Evolutionary conservation across 192 early-diverging fungal genomes (phyloP), one percentile per base, ranked within the genome.

Genomic region (Kickxella alabastrina): DNA sequence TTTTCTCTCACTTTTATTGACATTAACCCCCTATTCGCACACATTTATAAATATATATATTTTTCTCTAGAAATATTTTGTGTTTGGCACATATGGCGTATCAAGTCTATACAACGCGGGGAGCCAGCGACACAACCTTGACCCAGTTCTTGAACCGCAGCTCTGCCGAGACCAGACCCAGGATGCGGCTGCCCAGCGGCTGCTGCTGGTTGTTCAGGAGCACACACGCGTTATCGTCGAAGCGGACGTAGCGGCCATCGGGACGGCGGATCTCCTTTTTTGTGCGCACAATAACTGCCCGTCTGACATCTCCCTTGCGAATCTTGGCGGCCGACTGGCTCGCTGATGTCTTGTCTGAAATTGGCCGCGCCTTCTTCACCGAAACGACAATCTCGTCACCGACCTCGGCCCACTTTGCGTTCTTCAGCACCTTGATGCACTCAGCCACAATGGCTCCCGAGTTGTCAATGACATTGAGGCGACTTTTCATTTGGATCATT

Each of bases 141-240:
- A 91, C 85, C 92, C 92, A 95, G 59, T 89, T 85, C 83, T 95
- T 96, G 77, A 87, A 86, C 57, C 92, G 80, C 39, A 91, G 77
- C 76, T 98, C 95, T 14, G 80, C 82, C 14, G 90, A 86, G 21
- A 98, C 87, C 13, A 90, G 85, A 25, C 95, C 95, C 31, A 97
- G 65, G 21, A 98, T 86, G 59, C 95, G 82, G 55, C 89, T 96
- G 26, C 93, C 95, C 28, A 98, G 75, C 37, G 95, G 95, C 64
- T 95, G 92, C 34, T 86, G 86, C 71, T 90, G 84, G 68, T 94
- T 90, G 73, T 92, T 95, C 51, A 98, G 80, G 57, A 98, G 81
- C 52, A 98, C 87, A 52, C 87, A 90, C 13, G 95, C 95, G 63
- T 98, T 98, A 65, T 98, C 95, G 56, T 98, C 95, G 59, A 98